Percentiles rank a stretch among this genome's conserved stretches.
These are phyloP conservation scores for Fusarium floridanum DNA, from an alignment of 2,329 filamentous ascomycete genomes.

Conservation along the genomic window DNA sequence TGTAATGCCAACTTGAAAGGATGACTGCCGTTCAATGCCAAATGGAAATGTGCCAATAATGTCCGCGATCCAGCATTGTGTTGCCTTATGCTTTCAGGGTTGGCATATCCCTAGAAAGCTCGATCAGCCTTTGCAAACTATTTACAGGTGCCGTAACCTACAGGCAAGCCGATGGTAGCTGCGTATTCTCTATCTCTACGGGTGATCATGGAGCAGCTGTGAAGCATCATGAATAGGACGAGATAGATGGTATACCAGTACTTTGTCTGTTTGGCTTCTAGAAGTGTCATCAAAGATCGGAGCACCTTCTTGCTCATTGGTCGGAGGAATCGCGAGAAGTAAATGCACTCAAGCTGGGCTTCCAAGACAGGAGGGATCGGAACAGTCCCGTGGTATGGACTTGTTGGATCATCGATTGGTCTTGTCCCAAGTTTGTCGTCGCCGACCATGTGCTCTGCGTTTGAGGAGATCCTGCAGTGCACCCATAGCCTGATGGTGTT, in stretches of 20 bases:
- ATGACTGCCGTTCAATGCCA: neutral
- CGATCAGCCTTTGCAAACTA: too few relatives aligned
- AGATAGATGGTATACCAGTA: slow-evolving; percentile 29
- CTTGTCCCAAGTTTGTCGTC: neutral
- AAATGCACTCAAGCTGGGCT: slow-evolving; percentile 4
- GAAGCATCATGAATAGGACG: slow-evolving; percentile 21
- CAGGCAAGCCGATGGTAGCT: neutral
- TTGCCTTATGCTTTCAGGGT: neutral
- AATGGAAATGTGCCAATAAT: slow-evolving; percentile 4
- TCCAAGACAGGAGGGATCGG: neutral
- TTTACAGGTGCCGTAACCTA: neutral
- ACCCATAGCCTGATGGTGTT: neutral
- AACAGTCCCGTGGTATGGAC: neutral
- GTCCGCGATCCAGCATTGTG: neutral
- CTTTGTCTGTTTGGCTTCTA: neutral
- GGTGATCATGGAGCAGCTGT: slow-evolving; percentile 21
- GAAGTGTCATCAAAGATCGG: neutral
- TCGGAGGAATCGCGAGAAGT: neutral
- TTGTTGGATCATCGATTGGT: slow-evolving; percentile 2
- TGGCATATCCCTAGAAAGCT: neutral
- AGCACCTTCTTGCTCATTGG: neutral
- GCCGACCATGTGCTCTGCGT: neutral
- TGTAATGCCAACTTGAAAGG: neutral
- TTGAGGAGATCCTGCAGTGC: neutral
- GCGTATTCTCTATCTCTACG: slow-evolving; percentile 2